Evolutionary conservation across 768 basidiomycete genomes (phyloP), one percentile per base, ranked within the genome.

Genomic region (Tubosaeta sp.): DNA sequence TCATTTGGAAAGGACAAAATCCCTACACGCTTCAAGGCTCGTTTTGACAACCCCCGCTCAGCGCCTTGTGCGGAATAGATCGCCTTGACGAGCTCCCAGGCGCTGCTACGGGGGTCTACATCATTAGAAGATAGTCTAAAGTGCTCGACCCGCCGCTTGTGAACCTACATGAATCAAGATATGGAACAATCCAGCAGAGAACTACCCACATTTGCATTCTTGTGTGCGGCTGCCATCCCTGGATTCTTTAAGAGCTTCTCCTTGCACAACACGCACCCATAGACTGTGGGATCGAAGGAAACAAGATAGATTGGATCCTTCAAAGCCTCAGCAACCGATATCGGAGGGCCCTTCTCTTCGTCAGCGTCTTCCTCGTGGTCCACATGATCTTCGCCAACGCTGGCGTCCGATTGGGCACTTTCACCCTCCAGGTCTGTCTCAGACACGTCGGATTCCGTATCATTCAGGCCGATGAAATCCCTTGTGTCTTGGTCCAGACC

Each of bases 371-470:
- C 67, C 9, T 65, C 70, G 29, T 67, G 71, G 1, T 61, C 61
- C 6, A 42, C 50, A 26, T n/a, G n/a, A n/a, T 53, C 65, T 22
- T 59, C 66, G 10, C 32, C 65, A 11, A 54, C 52, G 17, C 55
- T 60, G 26, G 53, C 57, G 7, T 59, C 64, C 26, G 48, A 68
- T 38, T 72, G 74, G 9, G 66, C 65, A 47, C 35, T 39, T 31
- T 72, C 12, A 59, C 48, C 62, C 48, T 60, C 81, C 19, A 76
- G 76, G 48, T 72, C 73, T 9, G 82, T 81, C 12, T 77, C 76
- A 61, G 77, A 65, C 69, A 88, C 87, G 43, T 86, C 85, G 29
- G 86, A 86, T 66, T 90, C 85, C 1, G 86, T 86, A 58, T 89
- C 84, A 38, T 88, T 75, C 56, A 90, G 63, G 25, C 86, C 88